Percentiles rank a stretch among this genome's conserved stretches.
These are phyloP conservation scores for Yarrowia sp. DNA, from an alignment of 805 yeast genomes.

Conservation along the genomic window DNA sequence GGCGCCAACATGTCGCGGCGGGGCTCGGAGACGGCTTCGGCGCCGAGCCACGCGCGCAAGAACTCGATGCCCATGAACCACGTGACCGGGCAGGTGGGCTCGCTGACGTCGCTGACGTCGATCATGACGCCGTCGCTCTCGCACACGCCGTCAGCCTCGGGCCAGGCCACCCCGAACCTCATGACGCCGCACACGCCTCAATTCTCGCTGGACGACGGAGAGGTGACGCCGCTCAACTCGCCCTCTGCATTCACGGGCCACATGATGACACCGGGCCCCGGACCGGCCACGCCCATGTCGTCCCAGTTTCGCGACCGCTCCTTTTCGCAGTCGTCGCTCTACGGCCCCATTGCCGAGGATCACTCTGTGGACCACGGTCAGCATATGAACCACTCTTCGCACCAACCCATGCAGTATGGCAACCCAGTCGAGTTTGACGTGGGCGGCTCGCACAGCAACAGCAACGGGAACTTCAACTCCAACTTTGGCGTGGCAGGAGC, in stretches of 20 bases:
- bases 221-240: slow-evolving; percentile 21
- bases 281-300: slow-evolving; percentile 19
- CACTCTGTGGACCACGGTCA: neutral
- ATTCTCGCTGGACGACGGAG: slow-evolving; percentile 25
- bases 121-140: slow-evolving; percentile 19
- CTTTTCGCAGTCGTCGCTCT: slow-evolving; percentile 14
- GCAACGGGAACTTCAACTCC: neutral
- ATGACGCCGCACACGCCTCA: slow-evolving; percentile 25
- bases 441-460: neutral
- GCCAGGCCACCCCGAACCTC: slow-evolving; percentile 15
- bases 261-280: slow-evolving; percentile 16
- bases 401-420: slow-evolving; percentile 14
- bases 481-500: neutral
- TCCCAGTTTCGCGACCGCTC: slow-evolving; percentile 23
- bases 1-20: slow-evolving; percentile 24
- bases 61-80: slow-evolving; percentile 25
- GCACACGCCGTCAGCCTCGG: slow-evolving; percentile 8
- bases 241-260: slow-evolving; percentile 19
- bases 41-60: slow-evolving; percentile 12
- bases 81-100: slow-evolving; percentile 24
- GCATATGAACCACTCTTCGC: neutral
- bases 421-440: slow-evolving; percentile 21
- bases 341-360: slow-evolving; percentile 3
- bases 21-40: slow-evolving; percentile 21
- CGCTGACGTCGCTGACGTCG: slow-evolving; percentile 17